phyloP scores from a whole-genome alignment of 2,329 filamentous ascomycete species.

The Talaromyces piceae region DNA sequence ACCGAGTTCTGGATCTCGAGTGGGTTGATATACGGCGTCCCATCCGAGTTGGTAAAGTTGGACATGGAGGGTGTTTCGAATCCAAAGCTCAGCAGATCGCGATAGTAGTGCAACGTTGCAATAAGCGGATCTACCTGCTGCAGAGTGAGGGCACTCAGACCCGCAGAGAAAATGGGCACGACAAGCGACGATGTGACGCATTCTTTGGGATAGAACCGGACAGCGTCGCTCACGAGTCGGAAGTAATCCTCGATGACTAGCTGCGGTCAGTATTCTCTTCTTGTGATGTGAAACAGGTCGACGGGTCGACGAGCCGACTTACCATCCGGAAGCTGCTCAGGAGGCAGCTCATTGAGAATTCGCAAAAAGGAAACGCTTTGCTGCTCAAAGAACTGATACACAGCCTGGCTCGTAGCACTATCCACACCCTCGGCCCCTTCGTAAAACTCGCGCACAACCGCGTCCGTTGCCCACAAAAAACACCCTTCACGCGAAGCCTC shows the following conservation, averaged over 20 bases:
- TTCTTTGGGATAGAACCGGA: constrained; percentile 84
- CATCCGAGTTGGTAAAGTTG: constrained; percentile 54
- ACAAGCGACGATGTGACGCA: constrained; percentile 74
- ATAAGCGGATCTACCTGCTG: constrained; percentile 89
- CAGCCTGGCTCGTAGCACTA: constrained; percentile 70
- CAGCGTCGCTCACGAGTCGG: constrained; percentile 80
- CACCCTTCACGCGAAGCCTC: constrained; percentile 81
- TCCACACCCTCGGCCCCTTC: constrained; percentile 82
- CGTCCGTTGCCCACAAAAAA: constrained; percentile 97
- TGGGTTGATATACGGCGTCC: constrained; percentile 53
- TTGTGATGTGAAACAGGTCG: background rate
- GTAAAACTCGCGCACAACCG: constrained; percentile 90
- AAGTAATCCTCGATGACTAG: constrained; percentile 92
- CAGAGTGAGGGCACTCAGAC: constrained; percentile 75
- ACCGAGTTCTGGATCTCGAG: constrained; percentile 66
- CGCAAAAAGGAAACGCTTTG: constrained; percentile 85
- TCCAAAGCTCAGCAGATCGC: constrained; percentile 85
- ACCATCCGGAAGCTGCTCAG: constrained; percentile 66
- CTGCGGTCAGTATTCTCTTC: constrained; percentile 11
- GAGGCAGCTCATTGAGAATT: constrained; percentile 76
- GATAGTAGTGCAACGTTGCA: constrained; percentile 84
- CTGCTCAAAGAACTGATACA: constrained; percentile 91
- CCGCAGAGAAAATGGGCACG: constrained; percentile 76
- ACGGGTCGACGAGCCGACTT: no score
- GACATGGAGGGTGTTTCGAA: constrained; percentile 57